Percentiles rank a stretch among this genome's conserved stretches.
Evolutionary conservation across 176 grass and related monocot genomes (phyloP).

Genomic region (Oryza brachyantha): DNA sequence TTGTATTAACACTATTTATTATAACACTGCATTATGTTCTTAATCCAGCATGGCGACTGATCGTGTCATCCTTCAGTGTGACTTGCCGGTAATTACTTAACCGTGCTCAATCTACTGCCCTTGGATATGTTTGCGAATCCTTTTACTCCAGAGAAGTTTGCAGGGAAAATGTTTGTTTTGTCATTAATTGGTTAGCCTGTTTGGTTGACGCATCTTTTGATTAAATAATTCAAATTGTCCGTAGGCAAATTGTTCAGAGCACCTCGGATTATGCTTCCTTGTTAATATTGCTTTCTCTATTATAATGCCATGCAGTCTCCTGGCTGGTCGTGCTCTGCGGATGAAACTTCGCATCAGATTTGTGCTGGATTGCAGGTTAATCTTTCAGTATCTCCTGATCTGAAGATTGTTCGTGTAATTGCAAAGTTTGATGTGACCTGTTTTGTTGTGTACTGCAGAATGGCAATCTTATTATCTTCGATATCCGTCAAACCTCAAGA

Average conservation of each 20-base stretch:
- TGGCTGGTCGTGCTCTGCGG: conserved; percentile 77
- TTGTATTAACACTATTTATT: conserved; percentile 11
- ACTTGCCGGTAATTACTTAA: conserved; percentile 75
- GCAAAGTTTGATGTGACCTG: not conserved
- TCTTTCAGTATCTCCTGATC: not conserved
- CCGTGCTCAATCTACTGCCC: not conserved
- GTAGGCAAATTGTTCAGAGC: conserved; percentile 1
- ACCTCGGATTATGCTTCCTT: not conserved
- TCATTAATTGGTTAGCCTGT: not conserved
- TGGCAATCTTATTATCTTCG: conserved; percentile 71
- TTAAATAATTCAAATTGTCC: not conserved
- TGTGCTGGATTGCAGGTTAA: conserved; percentile 91
- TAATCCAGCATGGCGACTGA: conserved; percentile 59
- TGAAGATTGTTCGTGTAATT: conserved; percentile 18
- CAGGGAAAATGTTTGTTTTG: not conserved
- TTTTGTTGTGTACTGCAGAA: conserved; percentile 40
- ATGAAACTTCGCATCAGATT: conserved; percentile 31
- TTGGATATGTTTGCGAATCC: not conserved
- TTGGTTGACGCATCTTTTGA: too few relatives aligned
- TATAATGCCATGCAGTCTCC: conserved; percentile 44
- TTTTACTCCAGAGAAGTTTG: not conserved
- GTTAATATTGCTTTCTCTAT: not conserved
- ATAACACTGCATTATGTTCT: conserved; percentile 43
- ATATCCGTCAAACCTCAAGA: conserved; percentile 55
- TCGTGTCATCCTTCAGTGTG: conserved; percentile 57